Evolutionary conservation across 139 green algal genomes (phyloP).

Genomic region (Picochlorum sp.): DNA sequence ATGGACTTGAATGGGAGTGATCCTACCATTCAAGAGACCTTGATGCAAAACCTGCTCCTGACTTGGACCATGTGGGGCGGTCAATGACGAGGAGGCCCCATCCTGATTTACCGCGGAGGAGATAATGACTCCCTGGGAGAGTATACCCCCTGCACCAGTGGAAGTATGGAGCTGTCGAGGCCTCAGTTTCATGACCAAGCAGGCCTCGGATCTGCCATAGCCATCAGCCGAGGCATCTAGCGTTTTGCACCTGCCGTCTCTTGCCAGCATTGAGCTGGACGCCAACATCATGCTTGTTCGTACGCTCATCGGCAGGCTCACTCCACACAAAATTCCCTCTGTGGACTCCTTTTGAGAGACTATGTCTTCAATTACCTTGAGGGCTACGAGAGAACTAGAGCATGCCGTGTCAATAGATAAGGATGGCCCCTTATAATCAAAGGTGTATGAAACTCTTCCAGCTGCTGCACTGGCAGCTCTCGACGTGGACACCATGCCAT

Average conservation of each 20-base stretch:
- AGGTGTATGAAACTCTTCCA: slow-evolving; percentile 62
- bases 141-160: too few species aligned
- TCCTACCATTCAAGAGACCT: neutral
- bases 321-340: slow-evolving; percentile 20
- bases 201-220: slow-evolving; percentile 68
- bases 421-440: slow-evolving; percentile 55
- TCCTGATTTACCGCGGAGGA: neutral
- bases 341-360: neutral
- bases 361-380: slow-evolving; percentile 30
- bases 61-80: neutral
- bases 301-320: slow-evolving; percentile 38
- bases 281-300: slow-evolving; percentile 30
- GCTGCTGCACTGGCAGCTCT: slow-evolving; percentile 52
- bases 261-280: slow-evolving; percentile 49
- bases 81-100: neutral
- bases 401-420: slow-evolving; percentile 76
- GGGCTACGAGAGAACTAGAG: slow-evolving; percentile 60
- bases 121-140: neutral
- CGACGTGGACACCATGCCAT: slow-evolving; percentile 26
- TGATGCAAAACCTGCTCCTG: neutral
- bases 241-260: slow-evolving; percentile 56
- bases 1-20: neutral
- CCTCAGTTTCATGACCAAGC: slow-evolving; percentile 9
- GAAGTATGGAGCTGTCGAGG: neutral
- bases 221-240: slow-evolving; percentile 63